Percentiles rank a stretch among this genome's conserved stretches.
phyloP scores from a whole-genome alignment of 179 eudicot species.

The Sideroxylon spinosum region DNA sequence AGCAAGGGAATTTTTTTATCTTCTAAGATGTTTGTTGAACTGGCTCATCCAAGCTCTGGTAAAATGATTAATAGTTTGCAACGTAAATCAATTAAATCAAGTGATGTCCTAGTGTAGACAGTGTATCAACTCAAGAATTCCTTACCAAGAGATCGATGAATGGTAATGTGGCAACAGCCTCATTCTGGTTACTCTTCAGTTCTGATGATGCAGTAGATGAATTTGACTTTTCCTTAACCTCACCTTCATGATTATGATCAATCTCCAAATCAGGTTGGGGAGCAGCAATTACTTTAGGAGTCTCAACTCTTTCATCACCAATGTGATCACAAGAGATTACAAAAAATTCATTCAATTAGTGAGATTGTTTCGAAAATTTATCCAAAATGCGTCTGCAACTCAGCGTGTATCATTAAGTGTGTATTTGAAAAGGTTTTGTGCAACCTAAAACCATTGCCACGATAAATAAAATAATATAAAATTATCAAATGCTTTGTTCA shows the following conservation, averaged over 20 bases:
- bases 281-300: background rate
- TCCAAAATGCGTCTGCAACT: background rate
- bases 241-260: too few relatives aligned
- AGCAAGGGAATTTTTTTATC: conserved; percentile 45
- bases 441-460: background rate
- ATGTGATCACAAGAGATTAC: too few relatives aligned
- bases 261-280: background rate
- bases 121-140: too few relatives aligned
- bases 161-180: too few relatives aligned
- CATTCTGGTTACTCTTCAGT: too few relatives aligned
- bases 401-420: background rate
- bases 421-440: background rate
- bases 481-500: background rate
- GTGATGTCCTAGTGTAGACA: background rate
- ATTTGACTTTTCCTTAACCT: too few relatives aligned
- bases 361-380: background rate
- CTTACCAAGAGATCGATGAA: too few relatives aligned
- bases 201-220: too few relatives aligned
- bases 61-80: background rate
- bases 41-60: conserved; percentile 48
- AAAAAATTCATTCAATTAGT: background rate
- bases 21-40: conserved; percentile 40
- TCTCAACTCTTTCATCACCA: background rate
- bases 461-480: background rate
- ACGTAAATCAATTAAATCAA: too few relatives aligned